phyloP scores from a whole-genome alignment of 2,329 filamentous ascomycete genomes.

The Ilyonectria robusta region DNA sequence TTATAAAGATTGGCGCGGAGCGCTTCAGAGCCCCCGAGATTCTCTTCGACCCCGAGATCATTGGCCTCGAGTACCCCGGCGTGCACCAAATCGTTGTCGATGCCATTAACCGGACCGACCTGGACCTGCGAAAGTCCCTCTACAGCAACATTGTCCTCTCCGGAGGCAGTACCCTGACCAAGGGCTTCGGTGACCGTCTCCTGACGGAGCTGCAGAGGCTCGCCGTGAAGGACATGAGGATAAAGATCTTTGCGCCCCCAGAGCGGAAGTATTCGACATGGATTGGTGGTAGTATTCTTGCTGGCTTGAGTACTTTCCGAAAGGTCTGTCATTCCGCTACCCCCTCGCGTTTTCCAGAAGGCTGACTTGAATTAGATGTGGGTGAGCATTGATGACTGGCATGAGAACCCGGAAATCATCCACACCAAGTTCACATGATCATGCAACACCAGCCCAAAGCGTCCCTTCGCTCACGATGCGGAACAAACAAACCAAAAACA shows the following conservation, averaged over 20 bases:
- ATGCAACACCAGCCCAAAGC: slow-evolving; percentile 22
- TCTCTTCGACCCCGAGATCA: slow-evolving; percentile 96
- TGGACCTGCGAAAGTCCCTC: slow-evolving; percentile 93
- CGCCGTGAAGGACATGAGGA: slow-evolving; percentile 98
- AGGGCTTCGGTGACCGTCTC: slow-evolving; percentile 94
- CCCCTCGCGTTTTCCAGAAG: neutral
- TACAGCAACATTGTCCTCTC: slow-evolving; percentile 98
- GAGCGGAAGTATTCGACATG: slow-evolving; percentile 99
- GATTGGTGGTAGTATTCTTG: slow-evolving; percentile 98
- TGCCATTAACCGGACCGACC: slow-evolving; percentile 92
- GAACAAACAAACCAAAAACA: slow-evolving; percentile 28
- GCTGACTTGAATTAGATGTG: slow-evolving; percentile 82
- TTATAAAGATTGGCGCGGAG: slow-evolving; percentile 83
- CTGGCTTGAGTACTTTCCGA: slow-evolving; percentile 96
- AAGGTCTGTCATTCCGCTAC: slow-evolving; percentile 74
- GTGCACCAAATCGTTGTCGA: slow-evolving; percentile 99
- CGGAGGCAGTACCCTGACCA: slow-evolving; percentile 94
- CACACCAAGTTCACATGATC: slow-evolving; percentile 93
- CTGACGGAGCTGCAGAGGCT: slow-evolving; percentile 92
- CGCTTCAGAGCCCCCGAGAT: slow-evolving; percentile 97
- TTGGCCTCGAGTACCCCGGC: slow-evolving; percentile 93
- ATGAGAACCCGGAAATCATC: slow-evolving; percentile 99
- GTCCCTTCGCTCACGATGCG: slow-evolving; percentile 29
- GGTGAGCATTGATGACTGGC: slow-evolving; percentile 99
- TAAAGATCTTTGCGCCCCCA: slow-evolving; percentile 98